A percentile compares a stretch with the other conserved stretches of the same genome.
Conservation (phyloP, 2,329 filamentous ascomycete species). For the Emericellopsis atlantica region DNA sequence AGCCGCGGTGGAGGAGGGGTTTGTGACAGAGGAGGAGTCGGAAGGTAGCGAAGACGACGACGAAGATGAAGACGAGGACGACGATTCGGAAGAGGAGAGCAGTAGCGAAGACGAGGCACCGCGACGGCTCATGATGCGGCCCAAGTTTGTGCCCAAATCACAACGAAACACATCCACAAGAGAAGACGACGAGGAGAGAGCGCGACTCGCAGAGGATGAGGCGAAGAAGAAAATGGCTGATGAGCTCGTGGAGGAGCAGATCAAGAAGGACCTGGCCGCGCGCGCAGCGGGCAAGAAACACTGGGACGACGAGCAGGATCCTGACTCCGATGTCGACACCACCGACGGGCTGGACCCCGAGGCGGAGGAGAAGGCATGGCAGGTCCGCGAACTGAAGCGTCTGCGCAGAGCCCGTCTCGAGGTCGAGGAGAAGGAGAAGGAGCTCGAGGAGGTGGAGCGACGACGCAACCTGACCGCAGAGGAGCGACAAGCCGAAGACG, state of each 20-base stretch:
- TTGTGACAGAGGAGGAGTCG: slow-evolving; percentile 41
- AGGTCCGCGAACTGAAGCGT: slow-evolving; percentile 78
- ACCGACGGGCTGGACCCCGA: slow-evolving; percentile 77
- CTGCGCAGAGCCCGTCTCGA: slow-evolving; percentile 77
- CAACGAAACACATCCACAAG: slow-evolving; percentile 26
- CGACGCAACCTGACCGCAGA: slow-evolving; percentile 75
- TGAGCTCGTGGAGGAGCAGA: slow-evolving; percentile 75
- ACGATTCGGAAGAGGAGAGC: slow-evolving; percentile 30
- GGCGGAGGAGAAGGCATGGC: slow-evolving; percentile 87
- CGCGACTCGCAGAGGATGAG: slow-evolving; percentile 38
- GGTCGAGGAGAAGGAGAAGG: slow-evolving; percentile 73
- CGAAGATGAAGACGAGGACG: slow-evolving; percentile 28
- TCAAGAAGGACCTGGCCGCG: slow-evolving; percentile 68
- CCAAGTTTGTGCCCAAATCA: slow-evolving; percentile 50
- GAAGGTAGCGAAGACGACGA: slow-evolving; percentile 9
- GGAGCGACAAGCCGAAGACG: slow-evolving; percentile 77
- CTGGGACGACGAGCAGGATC: slow-evolving; percentile 71
- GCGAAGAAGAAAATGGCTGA: slow-evolving; percentile 60
- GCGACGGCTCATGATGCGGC: slow-evolving; percentile 44
- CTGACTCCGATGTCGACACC: slow-evolving; percentile 71
- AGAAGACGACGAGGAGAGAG: slow-evolving; percentile 19
- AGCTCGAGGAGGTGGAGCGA: slow-evolving; percentile 81
- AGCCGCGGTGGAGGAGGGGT: slow-evolving; percentile 45
- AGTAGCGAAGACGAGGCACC: slow-evolving; percentile 45
- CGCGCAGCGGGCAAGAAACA: slow-evolving; percentile 66